Evolutionary conservation across 495 filamentous ascomycete genomes (phyloP).

Genomic region (Penicillium chermesinum): DNA sequence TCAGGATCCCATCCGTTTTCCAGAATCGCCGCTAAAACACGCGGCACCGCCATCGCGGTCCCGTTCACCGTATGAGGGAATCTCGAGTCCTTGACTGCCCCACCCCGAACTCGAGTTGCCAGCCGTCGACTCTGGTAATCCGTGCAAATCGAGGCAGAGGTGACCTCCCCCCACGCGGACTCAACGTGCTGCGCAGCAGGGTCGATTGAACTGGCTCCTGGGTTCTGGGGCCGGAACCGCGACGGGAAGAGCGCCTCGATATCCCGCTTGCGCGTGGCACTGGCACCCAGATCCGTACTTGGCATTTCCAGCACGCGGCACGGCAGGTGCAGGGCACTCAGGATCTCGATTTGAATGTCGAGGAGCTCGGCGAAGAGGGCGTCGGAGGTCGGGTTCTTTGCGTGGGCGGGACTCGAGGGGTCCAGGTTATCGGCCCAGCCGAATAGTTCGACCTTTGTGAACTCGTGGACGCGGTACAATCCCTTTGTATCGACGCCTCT

Average conservation of each 20-base stretch:
- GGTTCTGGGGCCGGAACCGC: conserved; percentile 39
- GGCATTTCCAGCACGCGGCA: conserved; percentile 94
- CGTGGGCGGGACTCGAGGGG: conserved; percentile 5
- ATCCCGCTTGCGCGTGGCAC: conserved; percentile 78
- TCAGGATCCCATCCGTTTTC: conserved; percentile 85
- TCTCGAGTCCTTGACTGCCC: conserved; percentile 34
- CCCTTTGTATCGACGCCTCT: conserved; percentile 88
- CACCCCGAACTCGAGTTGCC: conserved; percentile 59
- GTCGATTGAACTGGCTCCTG: conserved; percentile 3
- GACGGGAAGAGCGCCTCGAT: conserved; percentile 95
- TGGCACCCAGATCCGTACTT: conserved; percentile 77
- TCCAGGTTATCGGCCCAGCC: conserved; percentile 61
- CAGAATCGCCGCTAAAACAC: conserved; percentile 84
- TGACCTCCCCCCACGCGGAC: conserved; percentile 91
- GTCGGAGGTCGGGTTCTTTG: conserved; percentile 29
- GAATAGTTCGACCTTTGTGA: conserved; percentile 97
- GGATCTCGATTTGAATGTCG: conserved; percentile 75
- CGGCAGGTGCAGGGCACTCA: conserved; percentile 69
- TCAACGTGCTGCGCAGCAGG: conserved; percentile 41
- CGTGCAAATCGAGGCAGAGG: conserved; percentile 82
- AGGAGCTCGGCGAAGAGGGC: conserved; percentile 78
- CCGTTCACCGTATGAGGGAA: conserved; percentile 91
- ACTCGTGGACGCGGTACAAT: conserved; percentile 97
- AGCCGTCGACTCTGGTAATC: conserved; percentile 89
- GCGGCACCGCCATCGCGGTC: conserved; percentile 85